Evolutionary conservation across 495 filamentous ascomycete species (phyloP).

Genomic region (Xylaria castorea): DNA sequence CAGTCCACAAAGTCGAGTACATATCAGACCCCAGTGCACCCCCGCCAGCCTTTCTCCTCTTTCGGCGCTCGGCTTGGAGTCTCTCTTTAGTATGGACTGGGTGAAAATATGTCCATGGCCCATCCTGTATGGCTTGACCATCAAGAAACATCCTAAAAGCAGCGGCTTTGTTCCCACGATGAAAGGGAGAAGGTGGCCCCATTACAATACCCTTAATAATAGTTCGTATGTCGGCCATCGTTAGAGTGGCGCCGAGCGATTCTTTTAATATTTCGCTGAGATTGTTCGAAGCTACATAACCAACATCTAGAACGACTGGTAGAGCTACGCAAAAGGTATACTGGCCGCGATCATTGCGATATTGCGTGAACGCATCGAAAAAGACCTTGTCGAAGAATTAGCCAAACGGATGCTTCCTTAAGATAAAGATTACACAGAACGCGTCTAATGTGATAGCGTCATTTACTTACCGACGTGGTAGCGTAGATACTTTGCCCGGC

Average conservation of each 20-base stretch:
- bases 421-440: background rate
- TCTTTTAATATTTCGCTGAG: background rate
- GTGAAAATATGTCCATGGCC: background rate
- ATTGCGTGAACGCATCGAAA: constrained; percentile 23
- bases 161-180: background rate
- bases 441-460: background rate
- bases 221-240: constrained; percentile 2
- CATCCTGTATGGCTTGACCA: constrained; percentile 8
- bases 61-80: background rate
- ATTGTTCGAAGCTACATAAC: constrained; percentile 21
- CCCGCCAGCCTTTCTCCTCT: background rate
- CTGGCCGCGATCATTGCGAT: constrained; percentile 23
- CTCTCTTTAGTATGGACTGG: constrained; percentile 2
- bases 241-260: constrained; percentile 4
- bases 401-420: background rate
- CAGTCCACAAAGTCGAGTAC: constrained; percentile 3
- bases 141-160: background rate
- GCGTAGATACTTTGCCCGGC: constrained; percentile 9
- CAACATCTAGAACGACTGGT: constrained; percentile 27
- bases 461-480: background rate
- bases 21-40: background rate
- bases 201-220: constrained; percentile 4
- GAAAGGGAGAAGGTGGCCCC: background rate
- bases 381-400: constrained; percentile 5
- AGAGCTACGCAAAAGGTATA: constrained; percentile 21